Percentiles rank a stretch among this genome's conserved stretches.
These are phyloP conservation scores for Calocybe cyanea DNA, from an alignment of 768 basidiomycete genomes.

Conservation along the genomic window DNA sequence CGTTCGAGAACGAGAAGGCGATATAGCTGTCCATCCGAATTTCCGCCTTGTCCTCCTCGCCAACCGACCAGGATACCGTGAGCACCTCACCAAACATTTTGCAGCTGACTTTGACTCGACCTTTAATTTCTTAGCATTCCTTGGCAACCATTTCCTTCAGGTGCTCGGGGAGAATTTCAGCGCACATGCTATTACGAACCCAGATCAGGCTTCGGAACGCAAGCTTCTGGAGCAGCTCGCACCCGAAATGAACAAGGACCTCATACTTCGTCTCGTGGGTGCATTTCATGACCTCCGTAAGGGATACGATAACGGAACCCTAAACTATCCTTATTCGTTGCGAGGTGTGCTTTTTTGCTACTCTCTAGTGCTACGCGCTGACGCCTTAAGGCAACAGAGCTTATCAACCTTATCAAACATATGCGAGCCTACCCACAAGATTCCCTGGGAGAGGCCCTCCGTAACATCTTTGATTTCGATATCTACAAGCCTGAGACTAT, in stretches of 20 bases:
- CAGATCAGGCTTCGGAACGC: conserved; percentile 62
- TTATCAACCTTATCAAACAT: conserved; percentile 64
- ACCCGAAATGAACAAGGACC: conserved; percentile 51
- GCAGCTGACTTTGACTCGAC: background rate
- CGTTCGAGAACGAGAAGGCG: conserved; percentile 41
- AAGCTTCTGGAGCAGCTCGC: conserved; percentile 58
- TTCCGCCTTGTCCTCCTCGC: conserved; percentile 63
- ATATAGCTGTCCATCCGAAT: conserved; percentile 59
- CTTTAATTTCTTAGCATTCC: conserved; percentile 47
- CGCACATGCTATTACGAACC: conserved; percentile 62
- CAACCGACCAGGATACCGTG: conserved; percentile 69
- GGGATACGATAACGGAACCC: conserved; percentile 51
- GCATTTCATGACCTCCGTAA: conserved; percentile 61
- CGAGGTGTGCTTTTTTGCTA: conserved; percentile 37
- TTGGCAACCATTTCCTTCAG: conserved; percentile 71
- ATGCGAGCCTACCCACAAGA: conserved; percentile 59
- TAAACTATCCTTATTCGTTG: conserved; percentile 68
- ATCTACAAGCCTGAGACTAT: conserved; percentile 64
- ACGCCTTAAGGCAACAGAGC: conserved; percentile 32
- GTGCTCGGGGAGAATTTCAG: conserved; percentile 70
- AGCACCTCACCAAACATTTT: conserved; percentile 24
- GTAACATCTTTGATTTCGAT: conserved; percentile 71
- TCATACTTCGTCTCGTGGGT: conserved; percentile 53
- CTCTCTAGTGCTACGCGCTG: background rate
- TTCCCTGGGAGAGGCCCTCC: conserved; percentile 50